Percentiles rank a stretch among this genome's conserved stretches.
Evolutionary conservation across 2,329 filamentous ascomycete genomes (phyloP).

Genomic region (Sporothrix brunneoviolacea): DNA sequence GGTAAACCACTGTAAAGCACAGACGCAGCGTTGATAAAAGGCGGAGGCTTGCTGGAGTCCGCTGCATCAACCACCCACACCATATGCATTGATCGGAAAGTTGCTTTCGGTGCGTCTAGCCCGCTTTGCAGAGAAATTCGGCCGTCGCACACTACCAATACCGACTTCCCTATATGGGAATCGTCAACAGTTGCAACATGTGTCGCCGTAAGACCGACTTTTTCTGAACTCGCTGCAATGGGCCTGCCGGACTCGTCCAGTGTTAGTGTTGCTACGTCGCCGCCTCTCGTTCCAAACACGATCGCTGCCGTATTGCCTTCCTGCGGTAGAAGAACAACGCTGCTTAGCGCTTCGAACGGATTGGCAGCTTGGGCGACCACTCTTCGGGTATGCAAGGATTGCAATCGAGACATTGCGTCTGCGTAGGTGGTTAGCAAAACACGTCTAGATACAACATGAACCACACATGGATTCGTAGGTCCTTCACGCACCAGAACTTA

Average conservation of each 20-base stretch:
- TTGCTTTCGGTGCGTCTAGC: constrained; percentile 23
- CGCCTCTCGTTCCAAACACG: constrained; percentile 46
- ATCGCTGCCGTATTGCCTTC: constrained; percentile 22
- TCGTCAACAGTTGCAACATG: constrained; percentile 19
- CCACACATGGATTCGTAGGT: too few species aligned
- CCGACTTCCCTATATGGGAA: constrained; percentile 20
- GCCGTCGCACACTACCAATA: constrained; percentile 44
- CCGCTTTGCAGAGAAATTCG: constrained; percentile 37
- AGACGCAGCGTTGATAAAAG: constrained; percentile 42
- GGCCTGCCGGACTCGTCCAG: constrained; percentile 19
- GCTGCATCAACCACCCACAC: constrained; percentile 48
- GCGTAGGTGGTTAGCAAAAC: not conserved
- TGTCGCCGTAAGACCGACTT: constrained; percentile 22
- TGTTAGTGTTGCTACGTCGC: constrained; percentile 39
- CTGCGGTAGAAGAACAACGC: constrained; percentile 28
- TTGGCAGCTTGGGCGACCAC: not conserved
- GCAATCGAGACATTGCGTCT: not conserved
- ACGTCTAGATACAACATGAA: not conserved
- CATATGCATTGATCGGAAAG: constrained; percentile 35
- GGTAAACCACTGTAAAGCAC: constrained; percentile 36
- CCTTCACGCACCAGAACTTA: constrained; percentile 23
- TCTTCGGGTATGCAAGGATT: not conserved
- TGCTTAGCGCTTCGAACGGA: constrained; percentile 38
- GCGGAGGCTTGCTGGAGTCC: constrained; percentile 38
- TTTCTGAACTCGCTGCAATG: constrained; percentile 21